A percentile compares a stretch with the other conserved stretches of the same genome.
Evolutionary conservation across 768 basidiomycete genomes (phyloP).

Genomic region (Termitomyces sp.): DNA sequence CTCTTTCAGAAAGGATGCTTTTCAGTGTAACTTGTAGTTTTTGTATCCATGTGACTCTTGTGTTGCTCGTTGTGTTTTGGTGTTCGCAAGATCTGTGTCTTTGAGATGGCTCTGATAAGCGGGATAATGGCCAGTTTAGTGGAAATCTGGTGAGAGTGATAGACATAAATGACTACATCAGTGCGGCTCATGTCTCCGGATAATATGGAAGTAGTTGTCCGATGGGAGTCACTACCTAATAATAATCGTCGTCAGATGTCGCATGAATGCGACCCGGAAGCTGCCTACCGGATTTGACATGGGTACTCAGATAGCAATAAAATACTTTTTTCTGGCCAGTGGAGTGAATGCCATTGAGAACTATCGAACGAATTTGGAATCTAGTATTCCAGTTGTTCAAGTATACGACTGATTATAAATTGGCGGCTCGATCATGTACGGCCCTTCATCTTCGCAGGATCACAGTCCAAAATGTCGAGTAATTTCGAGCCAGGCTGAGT

Average conservation of each 20-base stretch:
- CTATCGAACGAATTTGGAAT: neutral
- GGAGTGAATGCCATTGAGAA: too few relatives aligned
- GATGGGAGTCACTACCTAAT: neutral
- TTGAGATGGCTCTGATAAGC: neutral
- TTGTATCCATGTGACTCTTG: neutral
- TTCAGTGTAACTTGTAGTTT: neutral
- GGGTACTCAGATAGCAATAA: too few relatives aligned
- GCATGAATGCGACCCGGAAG: neutral
- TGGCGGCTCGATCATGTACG: too few relatives aligned
- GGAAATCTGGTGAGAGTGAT: neutral
- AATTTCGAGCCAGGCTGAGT: too few relatives aligned
- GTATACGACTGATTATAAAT: too few relatives aligned
- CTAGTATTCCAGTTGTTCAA: too few relatives aligned
- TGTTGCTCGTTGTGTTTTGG: neutral
- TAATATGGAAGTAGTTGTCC: neutral
- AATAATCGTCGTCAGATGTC: neutral
- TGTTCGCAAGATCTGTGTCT: neutral
- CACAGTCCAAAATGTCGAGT: too few relatives aligned
- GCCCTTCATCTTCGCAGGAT: too few relatives aligned
- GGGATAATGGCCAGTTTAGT: neutral
- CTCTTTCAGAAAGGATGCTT: neutral
- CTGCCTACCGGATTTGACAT: too few relatives aligned
- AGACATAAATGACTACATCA: neutral
- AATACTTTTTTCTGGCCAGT: too few relatives aligned
- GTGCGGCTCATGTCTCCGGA: neutral